Evolutionary conservation across 148 eudicot genomes (phyloP), one percentile per base, ranked within the genome.

Genomic region (Persicaria tinctoria): DNA sequence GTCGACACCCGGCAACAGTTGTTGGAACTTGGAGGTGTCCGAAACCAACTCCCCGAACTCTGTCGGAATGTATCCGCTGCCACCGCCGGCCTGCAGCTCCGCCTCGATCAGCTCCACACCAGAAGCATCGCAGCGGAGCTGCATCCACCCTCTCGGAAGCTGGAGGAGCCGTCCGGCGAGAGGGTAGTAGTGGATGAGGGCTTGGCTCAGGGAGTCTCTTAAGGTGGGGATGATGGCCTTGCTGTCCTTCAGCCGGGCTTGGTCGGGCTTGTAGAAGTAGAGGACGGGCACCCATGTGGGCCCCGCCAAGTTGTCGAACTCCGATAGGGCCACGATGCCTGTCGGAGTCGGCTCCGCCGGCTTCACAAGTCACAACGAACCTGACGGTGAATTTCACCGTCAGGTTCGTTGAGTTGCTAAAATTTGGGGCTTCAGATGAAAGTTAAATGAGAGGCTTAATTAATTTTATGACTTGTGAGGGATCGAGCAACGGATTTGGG

Each of bases 221-320:
- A 71, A 9, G 13, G 12, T 8, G 73, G 38, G 7, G 32, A 71
- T 47, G 13, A 46, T 8, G 32, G 9, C 8, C 14, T 16, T 16
- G 23, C 8, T n/a, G 8, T 4, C 17, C 3, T 14, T 16, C 45
- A 1, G 6, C 1, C 5, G 6, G 6, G 0, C 1, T 1, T 27
- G 6, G 73, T 7, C 13, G 9, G 51, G 53, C 41, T 71, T 71
- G 73, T 71, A 71, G 73, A 71, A 71, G 55, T 71, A 71, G 54
- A 71, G 27, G 13, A 50, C 12, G 14, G 73, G 73, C 14, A 71
- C 73, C 51, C 55, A 50, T 2, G 55, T 50, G 41, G 17, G 9
- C n/a, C 73, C 73, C 2, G 55, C 73, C 53, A 71, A 54, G 32
- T 71, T 38, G 55, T 71, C 73, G 38, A 71, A 50, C 73, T 71